A percentile compares a stretch with the other conserved stretches of the same genome.
Conservation (phyloP, 768 basidiomycete genomes). For the Termitomyces sp. region DNA sequence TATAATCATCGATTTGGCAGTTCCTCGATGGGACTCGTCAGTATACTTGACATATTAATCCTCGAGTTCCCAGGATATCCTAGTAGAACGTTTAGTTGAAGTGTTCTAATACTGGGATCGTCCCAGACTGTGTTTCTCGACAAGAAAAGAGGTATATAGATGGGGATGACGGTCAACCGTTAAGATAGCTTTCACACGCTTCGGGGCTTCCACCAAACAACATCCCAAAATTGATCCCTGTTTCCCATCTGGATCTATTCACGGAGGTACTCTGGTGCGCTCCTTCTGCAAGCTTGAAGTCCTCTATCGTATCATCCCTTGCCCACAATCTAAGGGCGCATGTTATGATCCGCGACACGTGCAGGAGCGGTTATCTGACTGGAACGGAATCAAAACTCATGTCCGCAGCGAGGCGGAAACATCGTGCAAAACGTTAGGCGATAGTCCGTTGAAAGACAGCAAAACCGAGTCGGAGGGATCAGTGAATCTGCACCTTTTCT, state of each 20-base stretch:
- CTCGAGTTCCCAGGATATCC: background rate
- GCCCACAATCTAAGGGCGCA: background rate
- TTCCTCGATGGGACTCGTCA: background rate
- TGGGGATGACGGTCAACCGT: background rate
- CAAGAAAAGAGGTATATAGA: background rate
- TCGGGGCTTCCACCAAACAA: no score
- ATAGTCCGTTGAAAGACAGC: background rate
- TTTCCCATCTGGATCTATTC: background rate
- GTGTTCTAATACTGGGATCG: background rate
- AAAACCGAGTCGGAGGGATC: background rate
- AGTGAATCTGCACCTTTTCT: background rate
- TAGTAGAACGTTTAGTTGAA: background rate
- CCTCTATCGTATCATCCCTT: background rate
- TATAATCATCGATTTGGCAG: background rate
- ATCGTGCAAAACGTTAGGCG: constrained; percentile 15
- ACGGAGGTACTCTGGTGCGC: no score
- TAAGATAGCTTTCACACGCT: background rate
- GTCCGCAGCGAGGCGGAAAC: constrained; percentile 18
- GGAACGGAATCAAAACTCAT: constrained; percentile 14
- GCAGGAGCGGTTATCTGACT: background rate
- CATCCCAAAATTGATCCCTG: background rate
- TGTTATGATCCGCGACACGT: background rate
- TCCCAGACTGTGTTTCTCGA: background rate
- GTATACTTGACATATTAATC: background rate
- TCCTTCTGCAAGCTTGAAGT: background rate